phyloP scores from a whole-genome alignment of 305 asterid genomes.

The Striga hermonthica region DNA sequence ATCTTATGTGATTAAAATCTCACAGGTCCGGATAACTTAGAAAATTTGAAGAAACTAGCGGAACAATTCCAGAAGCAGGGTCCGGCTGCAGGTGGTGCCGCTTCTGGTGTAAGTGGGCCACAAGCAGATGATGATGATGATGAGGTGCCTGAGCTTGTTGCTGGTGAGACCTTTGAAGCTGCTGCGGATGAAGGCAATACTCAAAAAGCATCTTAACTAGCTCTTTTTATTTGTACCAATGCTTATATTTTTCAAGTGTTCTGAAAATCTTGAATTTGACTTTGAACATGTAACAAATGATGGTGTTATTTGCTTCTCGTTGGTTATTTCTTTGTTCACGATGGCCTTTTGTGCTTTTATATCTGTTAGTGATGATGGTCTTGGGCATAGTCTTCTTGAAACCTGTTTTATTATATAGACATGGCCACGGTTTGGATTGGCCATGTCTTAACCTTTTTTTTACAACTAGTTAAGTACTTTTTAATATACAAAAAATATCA shows the following conservation, averaged over 20 bases:
- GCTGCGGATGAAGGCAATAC: conserved; percentile 62
- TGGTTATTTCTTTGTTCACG: too few species aligned
- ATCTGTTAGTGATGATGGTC: too few species aligned
- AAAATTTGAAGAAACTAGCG: conserved; percentile 72
- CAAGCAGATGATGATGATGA: conserved; percentile 55
- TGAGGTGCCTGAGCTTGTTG: conserved; percentile 74
- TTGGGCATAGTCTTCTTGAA: too few species aligned
- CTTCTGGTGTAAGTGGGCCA: conserved; percentile 36
- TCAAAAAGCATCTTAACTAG: conserved; percentile 36
- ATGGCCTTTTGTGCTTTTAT: too few species aligned
- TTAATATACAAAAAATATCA: too few species aligned
- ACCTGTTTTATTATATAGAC: too few species aligned
- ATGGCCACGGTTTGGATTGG: too few species aligned
- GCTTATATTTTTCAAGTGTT: conserved; percentile 32
- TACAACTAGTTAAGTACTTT: too few species aligned
- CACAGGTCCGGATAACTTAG: conserved; percentile 88
- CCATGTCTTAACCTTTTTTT: too few species aligned
- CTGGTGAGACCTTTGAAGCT: conserved; percentile 70
- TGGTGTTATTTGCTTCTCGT: too few species aligned
- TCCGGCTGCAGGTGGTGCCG: conserved; percentile 43
- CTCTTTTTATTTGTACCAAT: conserved; percentile 34
- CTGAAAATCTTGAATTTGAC: conserved; percentile 29
- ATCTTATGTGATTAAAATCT: not conserved
- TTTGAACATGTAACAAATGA: not conserved
- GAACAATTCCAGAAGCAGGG: conserved; percentile 77